phyloP scores from a whole-genome alignment of 176 grass and related monocot genomes.

The Bromus sterilis region DNA sequence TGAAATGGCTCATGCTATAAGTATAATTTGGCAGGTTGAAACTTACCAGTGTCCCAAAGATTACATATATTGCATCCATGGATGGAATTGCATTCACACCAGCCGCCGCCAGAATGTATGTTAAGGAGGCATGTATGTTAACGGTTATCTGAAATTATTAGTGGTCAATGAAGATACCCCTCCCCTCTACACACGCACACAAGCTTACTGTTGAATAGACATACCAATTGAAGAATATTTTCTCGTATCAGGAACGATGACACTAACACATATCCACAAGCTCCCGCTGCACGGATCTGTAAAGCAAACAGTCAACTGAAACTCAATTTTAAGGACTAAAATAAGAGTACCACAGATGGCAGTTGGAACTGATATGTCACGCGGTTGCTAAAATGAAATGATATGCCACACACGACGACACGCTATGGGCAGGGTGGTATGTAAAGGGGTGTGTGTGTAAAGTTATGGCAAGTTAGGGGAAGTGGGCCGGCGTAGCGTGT shows the following conservation, averaged over 20 bases:
- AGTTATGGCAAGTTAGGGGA: no score
- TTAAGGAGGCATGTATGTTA: conserved; percentile 83
- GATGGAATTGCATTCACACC: conserved; percentile 72
- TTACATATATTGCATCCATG: conserved; percentile 74
- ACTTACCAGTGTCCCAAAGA: conserved; percentile 84
- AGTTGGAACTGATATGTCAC: not conserved
- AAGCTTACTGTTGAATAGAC: no score
- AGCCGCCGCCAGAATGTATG: conserved; percentile 56
- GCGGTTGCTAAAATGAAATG: no score
- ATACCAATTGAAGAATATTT: conserved; percentile 92
- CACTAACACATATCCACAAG: conserved; percentile 80
- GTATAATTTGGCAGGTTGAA: not conserved
- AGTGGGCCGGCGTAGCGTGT: no score
- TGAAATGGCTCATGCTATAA: not conserved
- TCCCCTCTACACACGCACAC: no score
- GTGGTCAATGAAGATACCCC: not conserved
- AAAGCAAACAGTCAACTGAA: conserved; percentile 8
- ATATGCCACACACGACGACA: no score
- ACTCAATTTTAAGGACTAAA: conserved; percentile 13
- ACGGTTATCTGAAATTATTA: conserved; percentile 75
- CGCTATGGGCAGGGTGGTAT: no score
- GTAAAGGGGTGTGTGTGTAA: no score
- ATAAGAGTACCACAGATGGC: not conserved
- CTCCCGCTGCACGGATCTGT: conserved; percentile 68
- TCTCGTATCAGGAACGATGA: conserved; percentile 89